Percentiles rank a stretch among this genome's conserved stretches.
Evolutionary conservation across 2,329 filamentous ascomycete genomes (phyloP).

Genomic region (Nemania diffusa): DNA sequence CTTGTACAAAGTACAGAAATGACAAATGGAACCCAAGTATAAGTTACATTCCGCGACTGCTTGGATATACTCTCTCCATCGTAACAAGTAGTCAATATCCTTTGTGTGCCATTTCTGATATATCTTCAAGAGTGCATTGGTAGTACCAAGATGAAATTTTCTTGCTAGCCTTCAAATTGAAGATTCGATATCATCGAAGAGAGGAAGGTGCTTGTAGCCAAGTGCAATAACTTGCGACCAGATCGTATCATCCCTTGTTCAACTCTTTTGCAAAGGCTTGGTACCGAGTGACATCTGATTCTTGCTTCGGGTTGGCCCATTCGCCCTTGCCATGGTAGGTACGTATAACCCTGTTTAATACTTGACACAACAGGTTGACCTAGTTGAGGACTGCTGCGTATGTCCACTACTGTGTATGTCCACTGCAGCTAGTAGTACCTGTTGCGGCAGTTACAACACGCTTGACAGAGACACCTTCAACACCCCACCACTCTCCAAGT

Average conservation of each 20-base stretch:
- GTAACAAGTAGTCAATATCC: neutral
- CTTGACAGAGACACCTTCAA: neutral
- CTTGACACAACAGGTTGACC: neutral
- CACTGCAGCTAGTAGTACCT: no score
- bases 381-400: no score
- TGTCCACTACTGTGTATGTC: no score
- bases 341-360: neutral
- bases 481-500: neutral
- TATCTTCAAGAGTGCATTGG: neutral
- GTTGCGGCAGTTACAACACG: no score
- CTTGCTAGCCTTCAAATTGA: neutral
- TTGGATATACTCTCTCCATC: neutral
- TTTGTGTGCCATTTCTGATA: neutral
- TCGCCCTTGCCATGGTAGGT: neutral
- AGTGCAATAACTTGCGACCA: neutral
- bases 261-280: neutral
- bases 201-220: neutral
- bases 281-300: neutral
- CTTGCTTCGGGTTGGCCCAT: neutral
- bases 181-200: neutral
- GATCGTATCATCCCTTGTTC: neutral
- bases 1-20: neutral
- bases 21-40: neutral
- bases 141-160: neutral
- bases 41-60: neutral